Conservation (phyloP, 208 protist species). For the Acanthamoeba royreba region DNA sequence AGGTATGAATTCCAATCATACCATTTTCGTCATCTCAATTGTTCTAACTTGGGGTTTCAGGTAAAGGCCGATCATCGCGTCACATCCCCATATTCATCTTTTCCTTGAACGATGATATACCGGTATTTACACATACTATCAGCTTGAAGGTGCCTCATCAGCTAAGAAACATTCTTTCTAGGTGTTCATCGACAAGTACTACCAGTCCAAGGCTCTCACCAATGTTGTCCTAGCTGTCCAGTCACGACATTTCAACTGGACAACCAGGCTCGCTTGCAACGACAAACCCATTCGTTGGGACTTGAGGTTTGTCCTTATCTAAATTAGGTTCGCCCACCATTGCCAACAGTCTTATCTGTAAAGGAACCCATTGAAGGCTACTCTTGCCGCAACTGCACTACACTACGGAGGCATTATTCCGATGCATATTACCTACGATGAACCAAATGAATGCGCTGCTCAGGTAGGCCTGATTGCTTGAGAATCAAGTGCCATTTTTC, state of each 20-base stretch:
- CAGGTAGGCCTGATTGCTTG: too few species aligned
- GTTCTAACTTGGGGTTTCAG: background rate
- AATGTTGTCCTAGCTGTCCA: background rate
- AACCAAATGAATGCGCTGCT: background rate
- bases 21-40: too few species aligned
- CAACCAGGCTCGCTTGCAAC: background rate
- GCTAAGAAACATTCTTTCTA: too few species aligned
- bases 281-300: background rate
- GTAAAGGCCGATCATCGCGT: background rate
- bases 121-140: too few species aligned
- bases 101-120: background rate
- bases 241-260: background rate
- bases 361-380: background rate
- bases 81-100: slow-evolving; percentile 20
- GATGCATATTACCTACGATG: slow-evolving; percentile 26
- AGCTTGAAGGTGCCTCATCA: too few species aligned
- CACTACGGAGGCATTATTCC: slow-evolving; percentile 23
- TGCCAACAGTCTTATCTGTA: too few species aligned
- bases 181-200: slow-evolving; percentile 42
- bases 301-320: background rate
- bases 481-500: too few species aligned
- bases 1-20: too few species aligned
- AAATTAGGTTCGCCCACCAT: too few species aligned
- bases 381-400: background rate
- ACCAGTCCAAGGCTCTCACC: background rate